Base-by-base conservation (phyloP, 139 green algal species). In the Helicosporidium sp. region DNA sequence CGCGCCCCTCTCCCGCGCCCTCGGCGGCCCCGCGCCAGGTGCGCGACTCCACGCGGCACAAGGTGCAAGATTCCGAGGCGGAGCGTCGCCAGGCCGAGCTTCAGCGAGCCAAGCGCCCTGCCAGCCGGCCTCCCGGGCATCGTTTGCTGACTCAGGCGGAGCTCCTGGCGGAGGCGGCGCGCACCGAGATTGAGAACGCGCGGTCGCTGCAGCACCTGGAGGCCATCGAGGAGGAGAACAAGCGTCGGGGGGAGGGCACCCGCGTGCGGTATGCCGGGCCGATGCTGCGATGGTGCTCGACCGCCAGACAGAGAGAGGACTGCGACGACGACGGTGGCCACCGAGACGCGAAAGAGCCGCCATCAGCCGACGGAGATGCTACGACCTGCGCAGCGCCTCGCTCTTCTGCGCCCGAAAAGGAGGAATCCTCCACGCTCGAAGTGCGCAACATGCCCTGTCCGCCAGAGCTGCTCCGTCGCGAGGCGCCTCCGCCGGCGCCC, bases 141-240 rank as follows among this genome's bases (percentile, higher is more conserved):
- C 41, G 58, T 7, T 60, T 58, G 13, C 43, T 78, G 24, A 80
- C 75, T 0, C 77, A 89, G 58, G 79, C 77, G 26, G 79, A 93
- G 66, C 62, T 93, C 51, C 70, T 93, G 19, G 65, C 69, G 7
- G 83, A 93, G 47, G 82, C 83, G 1, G 82, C 83, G 4, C 57
- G 65, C 10, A 92, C 82, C 28, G 82, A 88, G 47, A 57, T 88
- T 16, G 63, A 79, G 5, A 93, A 93, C 59, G 58, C 69, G 5
- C 44, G 58, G 26, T 75, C 64, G 2, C 49, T 93, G 40, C 58
- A 80, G 53, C 41, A 47, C n/a, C 70, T 83, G 49, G 55, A 72
- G 19, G 47, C 49, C 15, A 46, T 64, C 1, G 74, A 82, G 49
- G 73, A 77, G 55, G 73, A 74, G 54, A 54, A 58, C 2, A 83